Evolutionary conservation across 2,329 filamentous ascomycete genomes (phyloP).

Genomic region (Aspergillus flavus): DNA sequence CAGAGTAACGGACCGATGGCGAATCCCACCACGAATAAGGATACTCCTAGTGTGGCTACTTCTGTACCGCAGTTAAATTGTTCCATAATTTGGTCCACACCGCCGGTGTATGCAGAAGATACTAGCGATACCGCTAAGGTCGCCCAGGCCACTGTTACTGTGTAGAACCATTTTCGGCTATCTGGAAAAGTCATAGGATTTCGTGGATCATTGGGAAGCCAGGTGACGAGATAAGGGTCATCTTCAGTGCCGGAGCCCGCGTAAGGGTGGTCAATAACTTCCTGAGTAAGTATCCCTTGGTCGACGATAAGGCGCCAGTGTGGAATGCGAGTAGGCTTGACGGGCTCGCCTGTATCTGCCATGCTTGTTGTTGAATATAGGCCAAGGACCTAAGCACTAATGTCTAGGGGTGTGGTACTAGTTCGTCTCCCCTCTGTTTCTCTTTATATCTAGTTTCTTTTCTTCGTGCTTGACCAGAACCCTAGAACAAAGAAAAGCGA

Average conservation of each 20-base stretch:
- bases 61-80: slow-evolving; percentile 13
- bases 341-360: slow-evolving; percentile 8
- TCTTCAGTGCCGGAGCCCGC: slow-evolving; percentile 17
- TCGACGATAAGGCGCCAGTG: slow-evolving; percentile 20
- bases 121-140: slow-evolving; percentile 16
- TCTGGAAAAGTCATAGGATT: slow-evolving; percentile 13
- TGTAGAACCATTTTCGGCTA: slow-evolving; percentile 13
- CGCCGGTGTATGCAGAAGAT: slow-evolving; percentile 18
- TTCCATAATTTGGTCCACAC: slow-evolving; percentile 13
- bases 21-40: slow-evolving; percentile 41
- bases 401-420: neutral
- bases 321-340: slow-evolving; percentile 17
- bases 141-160: slow-evolving; percentile 11
- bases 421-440: neutral
- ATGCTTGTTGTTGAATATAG: neutral
- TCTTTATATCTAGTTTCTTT: neutral
- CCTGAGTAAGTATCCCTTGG: slow-evolving; percentile 16
- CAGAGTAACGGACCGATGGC: slow-evolving; percentile 42
- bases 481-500: neutral
- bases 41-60: slow-evolving; percentile 17
- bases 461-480: neutral
- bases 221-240: slow-evolving; percentile 17
- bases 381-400: neutral
- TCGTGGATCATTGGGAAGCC: slow-evolving; percentile 18
- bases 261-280: slow-evolving; percentile 14